These are phyloP conservation scores for Nicotiana attenuata DNA, from an alignment of 257 asterid genomes.

Conservation along the genomic window DNA sequence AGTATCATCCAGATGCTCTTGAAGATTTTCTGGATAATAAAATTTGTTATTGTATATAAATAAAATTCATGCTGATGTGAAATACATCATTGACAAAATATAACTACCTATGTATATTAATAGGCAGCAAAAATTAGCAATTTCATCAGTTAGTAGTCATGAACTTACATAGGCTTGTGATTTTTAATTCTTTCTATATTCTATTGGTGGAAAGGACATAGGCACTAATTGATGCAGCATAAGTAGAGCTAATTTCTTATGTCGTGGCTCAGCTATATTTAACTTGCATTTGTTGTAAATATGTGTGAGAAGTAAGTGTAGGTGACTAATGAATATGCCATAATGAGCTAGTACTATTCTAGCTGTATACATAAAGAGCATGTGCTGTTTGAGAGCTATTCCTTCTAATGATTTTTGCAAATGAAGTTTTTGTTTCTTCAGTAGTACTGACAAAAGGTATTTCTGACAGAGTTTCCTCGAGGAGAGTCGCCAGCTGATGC, in stretches of 20 bases:
- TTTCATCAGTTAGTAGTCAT: not conserved
- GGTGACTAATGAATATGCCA: not conserved
- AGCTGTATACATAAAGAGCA: not conserved
- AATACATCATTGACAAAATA: not conserved
- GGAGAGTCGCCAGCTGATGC: constrained; percentile 97
- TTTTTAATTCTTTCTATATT: not conserved
- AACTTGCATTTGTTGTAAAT: not conserved
- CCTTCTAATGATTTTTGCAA: not conserved
- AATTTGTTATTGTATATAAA: not conserved
- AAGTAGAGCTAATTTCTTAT: not conserved
- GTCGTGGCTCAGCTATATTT: not conserved
- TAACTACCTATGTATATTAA: not conserved
- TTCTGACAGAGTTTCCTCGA: constrained; percentile 83
- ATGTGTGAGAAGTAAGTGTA: not conserved
- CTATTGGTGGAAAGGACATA: not conserved
- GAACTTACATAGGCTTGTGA: not conserved
- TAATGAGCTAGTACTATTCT: not conserved
- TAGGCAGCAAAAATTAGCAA: not conserved
- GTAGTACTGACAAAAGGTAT: not conserved
- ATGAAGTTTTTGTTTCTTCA: not conserved
- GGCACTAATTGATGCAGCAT: not conserved
- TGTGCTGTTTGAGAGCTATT: not conserved
- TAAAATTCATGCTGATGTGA: not conserved
- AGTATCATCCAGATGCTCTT: not conserved
- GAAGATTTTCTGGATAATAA: not conserved